Percentiles rank a stretch among this genome's conserved stretches.
Conservation (phyloP, 192 early-diverging fungal genomes). For the Dimargaris xerosporica region DNA sequence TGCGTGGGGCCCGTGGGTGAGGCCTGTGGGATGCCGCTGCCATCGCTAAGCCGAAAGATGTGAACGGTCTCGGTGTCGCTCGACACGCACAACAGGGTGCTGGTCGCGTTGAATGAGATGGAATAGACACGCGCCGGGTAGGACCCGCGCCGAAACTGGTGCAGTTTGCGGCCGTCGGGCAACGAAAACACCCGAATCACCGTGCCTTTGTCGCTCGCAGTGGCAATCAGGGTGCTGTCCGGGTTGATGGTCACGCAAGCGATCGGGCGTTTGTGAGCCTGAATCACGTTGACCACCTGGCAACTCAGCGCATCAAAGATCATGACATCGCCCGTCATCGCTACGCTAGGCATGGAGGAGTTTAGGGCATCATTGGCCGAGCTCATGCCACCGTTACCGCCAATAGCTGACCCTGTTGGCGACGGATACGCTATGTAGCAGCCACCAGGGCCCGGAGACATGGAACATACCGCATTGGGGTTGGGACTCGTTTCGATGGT, state of each 20-base stretch:
- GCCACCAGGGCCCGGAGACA: constrained; percentile 87
- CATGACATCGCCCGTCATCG: constrained; percentile 55
- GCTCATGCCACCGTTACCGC: not conserved
- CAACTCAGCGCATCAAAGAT: constrained; percentile 80
- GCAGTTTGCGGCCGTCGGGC: constrained; percentile 67
- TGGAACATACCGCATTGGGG: constrained; percentile 70
- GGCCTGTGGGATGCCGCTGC: constrained; percentile 6
- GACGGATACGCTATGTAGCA: constrained; percentile 92
- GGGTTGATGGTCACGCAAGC: constrained; percentile 73
- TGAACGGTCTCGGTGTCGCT: constrained; percentile 93
- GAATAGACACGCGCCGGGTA: constrained; percentile 87
- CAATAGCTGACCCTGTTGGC: constrained; percentile 36
- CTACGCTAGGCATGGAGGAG: not conserved
- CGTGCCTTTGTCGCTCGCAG: constrained; percentile 94
- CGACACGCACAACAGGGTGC: constrained; percentile 50
- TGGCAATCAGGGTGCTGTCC: constrained; percentile 87
- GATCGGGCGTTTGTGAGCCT: constrained; percentile 88
- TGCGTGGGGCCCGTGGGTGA: constrained; percentile 19
- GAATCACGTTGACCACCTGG: constrained; percentile 85
- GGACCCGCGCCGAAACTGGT: constrained; percentile 88
- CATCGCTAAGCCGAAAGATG: constrained; percentile 59
- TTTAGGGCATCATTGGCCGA: not conserved
- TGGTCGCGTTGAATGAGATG: constrained; percentile 65
- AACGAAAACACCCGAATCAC: constrained; percentile 91
- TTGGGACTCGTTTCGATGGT: constrained; percentile 93